These are phyloP conservation scores for Fusarium domesticum DNA, from an alignment of 2,329 filamentous ascomycete genomes.

Conservation along the genomic window DNA sequence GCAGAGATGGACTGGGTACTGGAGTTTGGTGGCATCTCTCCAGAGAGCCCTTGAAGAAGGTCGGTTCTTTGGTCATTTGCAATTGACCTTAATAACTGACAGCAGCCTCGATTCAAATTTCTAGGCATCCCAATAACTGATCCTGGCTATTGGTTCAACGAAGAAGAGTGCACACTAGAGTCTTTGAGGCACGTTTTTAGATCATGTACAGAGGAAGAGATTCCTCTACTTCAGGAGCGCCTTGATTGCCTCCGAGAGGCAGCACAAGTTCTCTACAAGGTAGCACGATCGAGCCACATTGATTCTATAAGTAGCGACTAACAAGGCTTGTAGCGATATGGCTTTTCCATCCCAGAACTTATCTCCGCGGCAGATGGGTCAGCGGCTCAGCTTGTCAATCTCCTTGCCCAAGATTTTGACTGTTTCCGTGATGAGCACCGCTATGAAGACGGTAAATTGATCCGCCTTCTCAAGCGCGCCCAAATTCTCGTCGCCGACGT, in stretches of 20 bases:
- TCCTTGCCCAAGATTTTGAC: constrained; percentile 75
- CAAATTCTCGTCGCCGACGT: constrained; percentile 95
- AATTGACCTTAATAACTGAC: constrained; percentile 2
- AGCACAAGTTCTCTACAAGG: constrained; percentile 73
- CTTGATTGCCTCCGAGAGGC: constrained; percentile 79
- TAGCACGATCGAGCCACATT: constrained; percentile 39
- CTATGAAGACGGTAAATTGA: constrained; percentile 68
- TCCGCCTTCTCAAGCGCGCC: constrained; percentile 87
- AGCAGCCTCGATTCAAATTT: not conserved
- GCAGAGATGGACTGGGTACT: constrained; percentile 88
- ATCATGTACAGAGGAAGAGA: constrained; percentile 80
- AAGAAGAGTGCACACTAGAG: constrained; percentile 72
- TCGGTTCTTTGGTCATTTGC: constrained; percentile 21
- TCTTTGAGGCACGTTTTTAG: constrained; percentile 76
- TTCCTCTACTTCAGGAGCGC: constrained; percentile 78
- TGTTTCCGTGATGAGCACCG: constrained; percentile 81
- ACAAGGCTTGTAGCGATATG: constrained; percentile 58
- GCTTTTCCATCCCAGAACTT: constrained; percentile 69
- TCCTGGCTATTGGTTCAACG: constrained; percentile 79
- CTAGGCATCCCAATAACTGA: constrained; percentile 83
- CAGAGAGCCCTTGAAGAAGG: constrained; percentile 87
- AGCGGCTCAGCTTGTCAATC: constrained; percentile 79
- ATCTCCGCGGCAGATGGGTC: constrained; percentile 73
- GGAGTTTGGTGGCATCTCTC: constrained; percentile 84
- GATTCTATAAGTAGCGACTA: not conserved